Percentiles rank a stretch among this genome's conserved stretches.
Conservation (phyloP, 208 protist species). For the Leishmania aethiopica region DNA sequence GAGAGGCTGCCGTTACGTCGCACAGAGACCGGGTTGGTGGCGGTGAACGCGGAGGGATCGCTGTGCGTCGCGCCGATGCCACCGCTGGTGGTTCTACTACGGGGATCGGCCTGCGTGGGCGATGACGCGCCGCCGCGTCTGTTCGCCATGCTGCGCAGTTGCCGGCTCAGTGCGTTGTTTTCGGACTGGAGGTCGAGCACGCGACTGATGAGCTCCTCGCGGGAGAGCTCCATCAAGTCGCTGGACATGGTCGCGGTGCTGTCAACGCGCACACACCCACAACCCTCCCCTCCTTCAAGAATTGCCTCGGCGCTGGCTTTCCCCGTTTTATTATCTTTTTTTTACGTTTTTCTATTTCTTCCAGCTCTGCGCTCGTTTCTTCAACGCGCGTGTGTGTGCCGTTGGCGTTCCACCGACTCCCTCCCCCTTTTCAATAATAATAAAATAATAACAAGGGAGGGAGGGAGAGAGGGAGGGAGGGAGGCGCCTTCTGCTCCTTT, state of each 20-base stretch:
- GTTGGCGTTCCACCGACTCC: too few species aligned
- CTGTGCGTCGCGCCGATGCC: slow-evolving; percentile 10
- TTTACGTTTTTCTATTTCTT: too few species aligned
- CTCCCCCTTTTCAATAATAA: too few species aligned
- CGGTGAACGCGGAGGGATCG: slow-evolving; percentile 20
- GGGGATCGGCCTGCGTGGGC: neutral
- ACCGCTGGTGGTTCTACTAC: slow-evolving; percentile 2
- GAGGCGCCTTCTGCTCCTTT: too few species aligned
- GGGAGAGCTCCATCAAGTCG: slow-evolving; percentile 37
- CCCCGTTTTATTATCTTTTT: too few species aligned
- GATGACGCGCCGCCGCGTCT: slow-evolving; percentile 16
- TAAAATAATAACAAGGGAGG: too few species aligned
- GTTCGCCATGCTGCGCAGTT: slow-evolving; percentile 43
- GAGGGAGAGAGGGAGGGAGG: too few species aligned
- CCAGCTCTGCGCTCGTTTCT: too few species aligned
- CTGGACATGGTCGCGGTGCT: slow-evolving; percentile 12
- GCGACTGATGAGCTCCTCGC: slow-evolving; percentile 66
- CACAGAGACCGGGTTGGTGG: slow-evolving; percentile 11
- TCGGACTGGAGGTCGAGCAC: slow-evolving; percentile 68
- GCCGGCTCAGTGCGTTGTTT: slow-evolving; percentile 55
- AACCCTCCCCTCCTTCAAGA: neutral
- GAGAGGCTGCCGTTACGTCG: slow-evolving; percentile 16
- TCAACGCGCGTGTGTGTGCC: too few species aligned
- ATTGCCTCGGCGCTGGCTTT: neutral
- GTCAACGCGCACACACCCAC: neutral